Conservation (phyloP, 2,329 filamentous ascomycete species). For the Hypoxylon sp. region DNA sequence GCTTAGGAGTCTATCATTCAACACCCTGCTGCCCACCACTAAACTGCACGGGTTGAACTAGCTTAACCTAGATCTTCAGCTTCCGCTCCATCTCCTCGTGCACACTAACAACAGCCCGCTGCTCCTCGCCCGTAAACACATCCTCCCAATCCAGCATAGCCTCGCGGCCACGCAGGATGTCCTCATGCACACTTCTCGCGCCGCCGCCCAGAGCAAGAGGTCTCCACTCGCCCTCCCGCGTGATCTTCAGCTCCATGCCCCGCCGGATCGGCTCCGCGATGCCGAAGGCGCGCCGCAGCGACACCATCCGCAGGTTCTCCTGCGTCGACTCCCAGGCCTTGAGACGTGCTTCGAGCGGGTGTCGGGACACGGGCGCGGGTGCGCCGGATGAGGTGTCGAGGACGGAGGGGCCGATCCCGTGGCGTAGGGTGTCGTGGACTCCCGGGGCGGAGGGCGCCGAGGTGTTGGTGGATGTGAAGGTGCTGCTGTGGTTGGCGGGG, state of each 20-base stretch:
- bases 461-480: slow-evolving; percentile 72
- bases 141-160: slow-evolving; percentile 91
- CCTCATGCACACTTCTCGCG: slow-evolving; percentile 82
- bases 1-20: background rate
- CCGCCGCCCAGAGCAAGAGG: slow-evolving; percentile 77
- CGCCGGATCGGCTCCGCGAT: slow-evolving; percentile 92
- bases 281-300: slow-evolving; percentile 88
- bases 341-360: slow-evolving; percentile 93
- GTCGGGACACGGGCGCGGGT: slow-evolving; percentile 66
- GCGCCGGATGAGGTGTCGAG: slow-evolving; percentile 54
- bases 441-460: slow-evolving; percentile 92
- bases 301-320: slow-evolving; percentile 88
- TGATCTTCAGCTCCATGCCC: slow-evolving; percentile 95
- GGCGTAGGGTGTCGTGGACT: slow-evolving; percentile 92
- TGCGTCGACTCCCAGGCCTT: slow-evolving; percentile 92
- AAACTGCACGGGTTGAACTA: background rate
- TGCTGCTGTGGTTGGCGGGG: slow-evolving; percentile 73
- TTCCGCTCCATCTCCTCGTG: slow-evolving; percentile 96
- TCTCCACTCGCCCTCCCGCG: slow-evolving; percentile 83
- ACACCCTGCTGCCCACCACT: background rate
- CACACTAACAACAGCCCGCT: slow-evolving; percentile 77
- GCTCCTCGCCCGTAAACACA: slow-evolving; percentile 85
- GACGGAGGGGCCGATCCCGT: slow-evolving; percentile 79
- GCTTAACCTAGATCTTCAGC: slow-evolving; percentile 84
- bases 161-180: slow-evolving; percentile 87